Evolutionary conservation across 352 stramenopile genomes (phyloP), one percentile per base, ranked within the genome.

Genomic region (Phytophthora podocarpi): DNA sequence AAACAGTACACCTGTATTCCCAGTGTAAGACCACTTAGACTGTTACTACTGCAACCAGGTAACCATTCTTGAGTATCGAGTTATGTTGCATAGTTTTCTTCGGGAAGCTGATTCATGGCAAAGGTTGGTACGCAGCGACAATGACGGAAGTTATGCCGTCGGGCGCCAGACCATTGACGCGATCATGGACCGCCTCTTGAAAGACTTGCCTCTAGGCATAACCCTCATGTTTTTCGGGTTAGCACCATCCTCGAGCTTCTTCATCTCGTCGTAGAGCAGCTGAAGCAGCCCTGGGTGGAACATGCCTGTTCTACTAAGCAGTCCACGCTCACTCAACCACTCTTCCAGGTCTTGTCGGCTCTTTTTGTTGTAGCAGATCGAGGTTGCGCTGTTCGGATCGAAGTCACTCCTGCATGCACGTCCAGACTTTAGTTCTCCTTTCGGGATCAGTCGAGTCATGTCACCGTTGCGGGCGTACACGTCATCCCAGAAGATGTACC

Each of bases 401-500:
- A 62, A 62, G 54, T 62, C 54, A 3, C 12, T 18, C 40, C 42
- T 52, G 18, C 52, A 60, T 20, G 52, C 52, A 28, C 40, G 52
- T 7, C 21, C 39, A 37, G 40, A 40, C 26, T 60, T 26, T 10
- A 28, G 40, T 31, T 60, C 39, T 43, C 52, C 40, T 5, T 43
- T 60, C 6, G 52, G 52, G 10, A 59, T 59, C 7, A 62, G 24
- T 28, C 54, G 32, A 7, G 42, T 47, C 21, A 85, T 80, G 1
- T 58, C 58, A 15, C 60, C 39, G 37, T 82, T 85, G 18, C 70
- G 59, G 11, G 49, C 59, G 31, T 58, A 78, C 12, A 85, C 58
- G 34, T 81, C 72, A 41, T 82, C 69, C 62, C 66, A 85, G 60
- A 85, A 85, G 23, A 82, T 61, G 34, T 72, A 85, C 75, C 75